Conservation (phyloP, 306 rosid species). For the Quercus ilex region DNA sequence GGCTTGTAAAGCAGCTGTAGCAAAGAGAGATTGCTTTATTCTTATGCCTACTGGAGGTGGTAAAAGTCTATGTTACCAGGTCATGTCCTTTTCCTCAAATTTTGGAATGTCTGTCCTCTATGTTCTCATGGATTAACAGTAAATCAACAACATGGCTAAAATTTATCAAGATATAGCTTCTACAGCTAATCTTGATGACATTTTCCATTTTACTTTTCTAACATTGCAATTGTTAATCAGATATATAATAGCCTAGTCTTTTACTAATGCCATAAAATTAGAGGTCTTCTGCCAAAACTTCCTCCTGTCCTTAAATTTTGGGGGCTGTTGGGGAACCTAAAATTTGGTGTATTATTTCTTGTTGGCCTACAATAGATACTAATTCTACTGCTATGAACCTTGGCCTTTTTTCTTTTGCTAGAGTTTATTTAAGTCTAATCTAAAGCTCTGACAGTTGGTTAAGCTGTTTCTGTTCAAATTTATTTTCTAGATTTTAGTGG, state of each 20-base stretch:
- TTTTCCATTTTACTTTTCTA: not conserved
- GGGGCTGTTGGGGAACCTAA: not conserved
- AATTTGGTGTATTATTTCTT: not conserved
- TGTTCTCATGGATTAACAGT: conserved; percentile 2
- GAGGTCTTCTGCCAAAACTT: not conserved
- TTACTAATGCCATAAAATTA: not conserved
- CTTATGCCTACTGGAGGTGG: conserved; percentile 99
- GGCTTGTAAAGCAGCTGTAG: conserved; percentile 78
- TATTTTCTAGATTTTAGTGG: not conserved
- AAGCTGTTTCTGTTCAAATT: not conserved
- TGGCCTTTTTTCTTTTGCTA: not conserved
- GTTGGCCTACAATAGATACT: not conserved
- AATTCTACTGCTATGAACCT: not conserved
- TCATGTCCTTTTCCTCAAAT: conserved; percentile 37
- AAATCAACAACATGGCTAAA: conserved; percentile 2
- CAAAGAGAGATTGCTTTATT: conserved; percentile 80
- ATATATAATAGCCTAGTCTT: not conserved
- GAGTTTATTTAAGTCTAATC: not conserved
- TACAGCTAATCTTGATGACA: not conserved
- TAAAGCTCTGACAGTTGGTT: not conserved
- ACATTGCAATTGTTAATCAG: not conserved
- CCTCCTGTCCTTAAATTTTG: not conserved
- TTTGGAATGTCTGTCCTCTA: not conserved
- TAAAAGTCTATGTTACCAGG: conserved; percentile 98
- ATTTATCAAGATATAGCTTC: not conserved